Conservation (phyloP, 2,329 filamentous ascomycete genomes). For the Coniella vitis region DNA sequence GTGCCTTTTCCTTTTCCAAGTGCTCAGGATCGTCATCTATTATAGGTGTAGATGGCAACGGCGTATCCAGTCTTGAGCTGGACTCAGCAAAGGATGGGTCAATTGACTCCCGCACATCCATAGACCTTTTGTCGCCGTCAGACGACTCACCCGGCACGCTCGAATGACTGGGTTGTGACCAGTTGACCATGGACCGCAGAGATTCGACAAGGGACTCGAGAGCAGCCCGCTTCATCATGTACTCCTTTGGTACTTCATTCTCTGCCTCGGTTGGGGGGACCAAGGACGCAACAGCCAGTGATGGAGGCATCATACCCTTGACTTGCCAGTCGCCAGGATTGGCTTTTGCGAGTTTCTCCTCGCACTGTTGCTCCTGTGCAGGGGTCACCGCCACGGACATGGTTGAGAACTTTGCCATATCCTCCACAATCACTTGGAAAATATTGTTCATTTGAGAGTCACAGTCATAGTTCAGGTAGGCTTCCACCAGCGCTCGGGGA, state of each 20-base stretch:
- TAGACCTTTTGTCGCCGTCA: slow-evolving; percentile 47
- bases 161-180: slow-evolving; percentile 63
- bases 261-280: slow-evolving; percentile 53
- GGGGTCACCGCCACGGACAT: slow-evolving; percentile 68
- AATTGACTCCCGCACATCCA: slow-evolving; percentile 61
- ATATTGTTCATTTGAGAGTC: slow-evolving; percentile 94
- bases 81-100: slow-evolving; percentile 61
- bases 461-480: slow-evolving; percentile 97
- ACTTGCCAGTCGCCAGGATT: slow-evolving; percentile 74
- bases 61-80: slow-evolving; percentile 54
- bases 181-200: slow-evolving; percentile 82
- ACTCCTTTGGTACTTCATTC: slow-evolving; percentile 75
- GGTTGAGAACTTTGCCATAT: slow-evolving; percentile 81
- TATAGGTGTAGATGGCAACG: slow-evolving; percentile 59
- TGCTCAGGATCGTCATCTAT: slow-evolving; percentile 87
- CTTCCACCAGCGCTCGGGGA: slow-evolving; percentile 82
- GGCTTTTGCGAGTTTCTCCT: slow-evolving; percentile 64
- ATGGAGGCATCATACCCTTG: slow-evolving; percentile 77
- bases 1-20: slow-evolving; percentile 88
- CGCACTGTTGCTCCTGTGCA: slow-evolving; percentile 76
- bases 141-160: slow-evolving; percentile 49
- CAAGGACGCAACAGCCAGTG: slow-evolving; percentile 74
- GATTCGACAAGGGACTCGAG: slow-evolving; percentile 85
- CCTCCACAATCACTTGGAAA: slow-evolving; percentile 91
- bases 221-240: slow-evolving; percentile 82